phyloP scores from a whole-genome alignment of 345 rosid species.

The Eucalyptus coolabah region DNA sequence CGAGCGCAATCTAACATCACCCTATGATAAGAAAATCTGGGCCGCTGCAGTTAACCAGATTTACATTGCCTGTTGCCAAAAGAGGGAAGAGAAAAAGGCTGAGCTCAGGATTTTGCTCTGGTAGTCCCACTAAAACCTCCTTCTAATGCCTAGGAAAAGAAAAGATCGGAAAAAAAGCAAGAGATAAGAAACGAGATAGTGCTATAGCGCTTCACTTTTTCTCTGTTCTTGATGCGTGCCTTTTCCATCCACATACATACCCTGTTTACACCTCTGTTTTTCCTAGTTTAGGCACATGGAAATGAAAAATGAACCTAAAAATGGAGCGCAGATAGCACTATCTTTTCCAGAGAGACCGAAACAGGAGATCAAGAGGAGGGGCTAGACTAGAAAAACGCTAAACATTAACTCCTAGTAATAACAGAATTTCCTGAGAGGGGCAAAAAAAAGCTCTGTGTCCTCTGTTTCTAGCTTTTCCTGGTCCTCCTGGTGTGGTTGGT shows the following conservation, averaged over 20 bases:
- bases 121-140: neutral
- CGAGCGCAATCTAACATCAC: neutral
- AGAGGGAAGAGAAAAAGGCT: neutral
- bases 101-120: neutral
- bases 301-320: neutral
- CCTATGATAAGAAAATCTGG: slow-evolving; percentile 9
- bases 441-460: neutral
- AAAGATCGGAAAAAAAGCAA: neutral
- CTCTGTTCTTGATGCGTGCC: neutral
- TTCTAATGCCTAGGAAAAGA: slow-evolving; percentile 6
- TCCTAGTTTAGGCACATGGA: neutral
- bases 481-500: slow-evolving; percentile 7
- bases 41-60: neutral
- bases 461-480: slow-evolving; percentile 13
- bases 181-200: slow-evolving; percentile 17
- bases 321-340: slow-evolving; percentile 69
- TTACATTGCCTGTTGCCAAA: slow-evolving; percentile 22
- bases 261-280: neutral
- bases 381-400: neutral
- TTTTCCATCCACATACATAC: neutral
- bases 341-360: neutral
- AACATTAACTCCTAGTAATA: slow-evolving; percentile 3
- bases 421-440: neutral
- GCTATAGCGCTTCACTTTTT: slow-evolving; percentile 46
- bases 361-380: neutral